Evolutionary conservation across 108 stramenopile genomes (phyloP).

Genomic region (Pseudonitzschia pungens): DNA sequence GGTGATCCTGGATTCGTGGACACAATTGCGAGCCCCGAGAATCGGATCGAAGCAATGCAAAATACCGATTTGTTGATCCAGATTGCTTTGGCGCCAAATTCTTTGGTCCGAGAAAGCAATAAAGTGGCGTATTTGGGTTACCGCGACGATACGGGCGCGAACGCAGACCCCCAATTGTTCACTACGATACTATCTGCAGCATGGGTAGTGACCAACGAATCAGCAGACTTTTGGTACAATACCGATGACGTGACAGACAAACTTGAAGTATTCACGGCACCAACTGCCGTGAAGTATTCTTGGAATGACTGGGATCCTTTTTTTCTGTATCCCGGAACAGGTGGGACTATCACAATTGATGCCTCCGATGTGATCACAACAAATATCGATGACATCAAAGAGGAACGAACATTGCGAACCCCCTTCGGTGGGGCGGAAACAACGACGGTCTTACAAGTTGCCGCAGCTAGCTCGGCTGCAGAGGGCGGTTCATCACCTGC

Average conservation of each 20-base stretch:
- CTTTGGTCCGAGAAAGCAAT: slow-evolving; percentile 16
- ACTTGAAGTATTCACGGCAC: slow-evolving; percentile 1
- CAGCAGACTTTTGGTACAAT: background rate
- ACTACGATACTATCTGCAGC: slow-evolving; percentile 25
- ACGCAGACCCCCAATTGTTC: slow-evolving; percentile 4
- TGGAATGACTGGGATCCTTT: slow-evolving; percentile 23
- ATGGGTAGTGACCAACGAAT: slow-evolving; percentile 12
- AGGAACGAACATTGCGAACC: background rate
- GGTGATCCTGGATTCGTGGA: slow-evolving; percentile 23
- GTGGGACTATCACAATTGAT: background rate
- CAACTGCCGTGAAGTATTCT: slow-evolving; percentile 18
- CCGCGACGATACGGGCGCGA: background rate
- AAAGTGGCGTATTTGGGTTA: slow-evolving; percentile 20
- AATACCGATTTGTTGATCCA: slow-evolving; percentile 26
- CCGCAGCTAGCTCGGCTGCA: slow-evolving; percentile 26
- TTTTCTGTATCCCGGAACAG: slow-evolving; percentile 15
- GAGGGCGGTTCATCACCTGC: background rate
- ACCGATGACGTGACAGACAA: slow-evolving; percentile 7
- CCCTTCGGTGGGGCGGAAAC: slow-evolving; percentile 20
- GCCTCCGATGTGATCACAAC: background rate
- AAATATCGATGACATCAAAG: background rate
- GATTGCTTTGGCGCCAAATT: slow-evolving; percentile 24
- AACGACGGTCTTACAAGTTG: slow-evolving; percentile 29
- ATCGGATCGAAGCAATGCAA: slow-evolving; percentile 20
- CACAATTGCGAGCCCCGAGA: slow-evolving; percentile 14